These are phyloP conservation scores for Blastobotrys serpentis DNA, from an alignment of 1,139 yeast species.

Conservation along the genomic window DNA sequence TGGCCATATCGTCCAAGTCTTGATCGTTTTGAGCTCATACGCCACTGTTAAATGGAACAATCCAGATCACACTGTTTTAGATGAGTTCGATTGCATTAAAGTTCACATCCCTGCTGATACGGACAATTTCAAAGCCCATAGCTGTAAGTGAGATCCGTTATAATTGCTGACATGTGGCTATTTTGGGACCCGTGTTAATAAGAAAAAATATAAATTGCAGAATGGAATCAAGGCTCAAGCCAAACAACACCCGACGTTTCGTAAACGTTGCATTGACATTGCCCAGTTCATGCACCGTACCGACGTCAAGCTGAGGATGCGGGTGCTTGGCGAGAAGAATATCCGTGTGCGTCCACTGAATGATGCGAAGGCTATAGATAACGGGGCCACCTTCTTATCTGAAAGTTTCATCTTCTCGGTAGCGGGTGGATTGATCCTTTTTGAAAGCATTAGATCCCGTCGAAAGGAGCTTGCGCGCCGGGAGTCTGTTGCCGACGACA, in stretches of 20 bases:
- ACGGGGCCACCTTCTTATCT: constrained; percentile 76
- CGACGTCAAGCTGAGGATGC: constrained; percentile 62
- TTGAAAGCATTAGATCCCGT: constrained; percentile 68
- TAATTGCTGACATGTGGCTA: constrained; percentile 7
- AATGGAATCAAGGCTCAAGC: constrained; percentile 72
- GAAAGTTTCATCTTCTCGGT: constrained; percentile 74
- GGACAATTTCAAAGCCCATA: constrained; percentile 82
- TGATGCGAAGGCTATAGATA: constrained; percentile 80
- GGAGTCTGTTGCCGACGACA: constrained; percentile 67
- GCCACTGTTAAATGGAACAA: too few relatives aligned
- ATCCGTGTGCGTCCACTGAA: constrained; percentile 70
- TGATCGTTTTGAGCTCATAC: too few relatives aligned
- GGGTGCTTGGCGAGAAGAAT: constrained; percentile 58
- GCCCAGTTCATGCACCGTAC: constrained; percentile 75
- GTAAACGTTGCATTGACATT: constrained; percentile 58
- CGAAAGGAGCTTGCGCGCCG: constrained; percentile 62
- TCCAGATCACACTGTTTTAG: too few relatives aligned
- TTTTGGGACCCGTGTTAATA: too few relatives aligned
- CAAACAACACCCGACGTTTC: constrained; percentile 66
- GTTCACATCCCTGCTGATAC: constrained; percentile 66
- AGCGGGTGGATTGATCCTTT: constrained; percentile 76
- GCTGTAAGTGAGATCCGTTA: constrained; percentile 46
- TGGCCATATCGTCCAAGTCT: too few relatives aligned
- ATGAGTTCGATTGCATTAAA: constrained; percentile 63
- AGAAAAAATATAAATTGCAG: too few relatives aligned